Evolutionary conservation across 495 filamentous ascomycete genomes (phyloP).

Genomic region (Penicillium nucicola): DNA sequence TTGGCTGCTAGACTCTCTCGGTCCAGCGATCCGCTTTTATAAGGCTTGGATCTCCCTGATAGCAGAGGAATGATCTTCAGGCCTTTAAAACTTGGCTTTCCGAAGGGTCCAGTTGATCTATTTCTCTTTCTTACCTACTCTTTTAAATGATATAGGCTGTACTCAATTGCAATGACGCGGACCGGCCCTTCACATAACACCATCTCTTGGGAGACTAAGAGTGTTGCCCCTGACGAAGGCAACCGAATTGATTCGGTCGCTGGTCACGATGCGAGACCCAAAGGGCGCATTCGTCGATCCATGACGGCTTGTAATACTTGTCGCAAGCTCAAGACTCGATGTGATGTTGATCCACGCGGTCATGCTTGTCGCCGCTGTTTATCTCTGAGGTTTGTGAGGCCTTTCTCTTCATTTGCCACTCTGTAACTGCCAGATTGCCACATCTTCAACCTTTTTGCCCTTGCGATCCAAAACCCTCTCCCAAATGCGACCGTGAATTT

Average conservation of each 20-base stretch:
- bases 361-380: constrained; percentile 42
- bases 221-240: constrained; percentile 25
- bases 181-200: constrained; percentile 22
- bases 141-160: constrained; percentile 9
- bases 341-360: constrained; percentile 37
- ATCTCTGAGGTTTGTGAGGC: constrained; percentile 32
- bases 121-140: constrained; percentile 2
- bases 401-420: not conserved
- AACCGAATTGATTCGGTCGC: constrained; percentile 23
- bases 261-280: constrained; percentile 28
- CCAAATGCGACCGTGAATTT: too few relatives aligned
- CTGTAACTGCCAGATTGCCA: not conserved
- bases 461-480: not conserved
- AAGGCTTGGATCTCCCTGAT: constrained; percentile 26
- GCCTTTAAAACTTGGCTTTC: constrained; percentile 7
- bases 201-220: constrained; percentile 32
- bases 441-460: not conserved
- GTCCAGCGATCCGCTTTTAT: constrained; percentile 23
- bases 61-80: constrained; percentile 19
- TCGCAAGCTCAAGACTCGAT: constrained; percentile 43
- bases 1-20: constrained; percentile 13
- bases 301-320: constrained; percentile 45
- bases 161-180: constrained; percentile 26
- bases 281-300: constrained; percentile 39
- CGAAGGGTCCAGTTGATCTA: constrained; percentile 17